A percentile compares a stretch with the other conserved stretches of the same genome.
Evolutionary conservation across 306 rosid genomes (phyloP).

Genomic region (Lathyrus oleraceus): DNA sequence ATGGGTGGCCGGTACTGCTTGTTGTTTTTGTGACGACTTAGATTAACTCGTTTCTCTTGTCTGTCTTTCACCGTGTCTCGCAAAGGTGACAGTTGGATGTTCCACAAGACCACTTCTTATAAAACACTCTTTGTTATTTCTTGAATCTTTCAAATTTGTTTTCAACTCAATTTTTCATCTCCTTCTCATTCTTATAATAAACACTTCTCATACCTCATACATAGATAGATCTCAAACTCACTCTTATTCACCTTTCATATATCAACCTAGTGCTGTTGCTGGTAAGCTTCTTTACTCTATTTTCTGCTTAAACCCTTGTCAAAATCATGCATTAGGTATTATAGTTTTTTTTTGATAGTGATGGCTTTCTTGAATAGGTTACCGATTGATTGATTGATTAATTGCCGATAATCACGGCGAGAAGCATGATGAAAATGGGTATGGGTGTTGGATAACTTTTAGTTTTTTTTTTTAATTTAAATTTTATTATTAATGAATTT

Average conservation of each 20-base stretch:
- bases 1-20: constrained; percentile 65
- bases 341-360: neutral
- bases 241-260: constrained; percentile 1
- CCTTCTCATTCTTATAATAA: constrained; percentile 2
- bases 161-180: neutral
- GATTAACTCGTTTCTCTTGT: constrained; percentile 29
- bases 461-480: neutral
- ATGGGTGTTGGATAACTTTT: too few relatives aligned
- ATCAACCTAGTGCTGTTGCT: neutral
- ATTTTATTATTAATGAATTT: neutral
- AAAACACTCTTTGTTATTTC: neutral
- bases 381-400: constrained; percentile 18
- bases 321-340: neutral
- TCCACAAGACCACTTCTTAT: neutral
- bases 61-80: constrained; percentile 11
- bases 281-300: constrained; percentile 13
- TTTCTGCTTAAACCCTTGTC: constrained; percentile 16
- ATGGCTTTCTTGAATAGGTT: constrained; percentile 24
- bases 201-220: neutral
- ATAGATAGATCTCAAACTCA: constrained; percentile 16
- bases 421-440: constrained; percentile 10
- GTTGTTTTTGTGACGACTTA: constrained; percentile 60
- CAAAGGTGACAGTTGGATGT: constrained; percentile 28
- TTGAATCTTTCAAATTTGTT: neutral
- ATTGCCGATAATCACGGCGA: constrained; percentile 39